Percentiles rank a stretch among this genome's conserved stretches.
Evolutionary conservation across 1,284 basidiomycete species (phyloP).

Genomic region (Chondrostereum purpureum): DNA sequence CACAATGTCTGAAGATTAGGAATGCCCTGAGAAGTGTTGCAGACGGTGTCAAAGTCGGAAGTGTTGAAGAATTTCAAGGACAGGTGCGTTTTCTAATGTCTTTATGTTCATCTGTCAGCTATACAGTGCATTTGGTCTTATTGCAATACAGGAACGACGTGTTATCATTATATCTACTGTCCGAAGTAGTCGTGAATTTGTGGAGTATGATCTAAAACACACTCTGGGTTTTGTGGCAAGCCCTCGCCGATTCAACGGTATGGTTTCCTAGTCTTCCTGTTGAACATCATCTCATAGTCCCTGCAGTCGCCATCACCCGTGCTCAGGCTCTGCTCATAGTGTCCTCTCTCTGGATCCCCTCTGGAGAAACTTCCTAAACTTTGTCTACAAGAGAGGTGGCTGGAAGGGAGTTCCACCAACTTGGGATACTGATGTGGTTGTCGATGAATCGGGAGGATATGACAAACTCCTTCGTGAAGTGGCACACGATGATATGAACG

Average conservation of each 20-base stretch:
- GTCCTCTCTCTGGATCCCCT: conserved; percentile 45
- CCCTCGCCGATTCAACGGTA: conserved; percentile 4
- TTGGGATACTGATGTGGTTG: conserved; percentile 29
- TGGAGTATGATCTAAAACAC: conserved; percentile 34
- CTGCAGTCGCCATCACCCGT: conserved; percentile 33
- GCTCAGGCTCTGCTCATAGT: conserved; percentile 50
- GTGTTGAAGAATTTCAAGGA: conserved; percentile 42
- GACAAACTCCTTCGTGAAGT: conserved; percentile 22
- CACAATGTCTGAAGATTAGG: conserved; percentile 32
- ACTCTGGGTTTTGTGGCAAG: conserved; percentile 36
- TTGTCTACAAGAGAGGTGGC: conserved; percentile 36
- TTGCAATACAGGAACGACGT: neutral
- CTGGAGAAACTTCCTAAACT: conserved; percentile 50
- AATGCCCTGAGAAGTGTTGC: conserved; percentile 11
- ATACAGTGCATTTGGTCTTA: conserved; percentile 28
- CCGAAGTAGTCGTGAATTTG: conserved; percentile 11
- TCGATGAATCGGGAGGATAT: conserved; percentile 27
- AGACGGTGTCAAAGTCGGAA: conserved; percentile 34
- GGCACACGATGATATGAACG: conserved; percentile 41
- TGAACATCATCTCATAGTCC: conserved; percentile 34
- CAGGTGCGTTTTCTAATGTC: conserved; percentile 6
- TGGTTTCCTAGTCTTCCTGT: conserved; percentile 12
- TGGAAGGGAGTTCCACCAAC: conserved; percentile 37
- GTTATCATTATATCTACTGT: conserved; percentile 3
- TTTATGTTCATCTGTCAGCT: conserved; percentile 25